Conservation (phyloP, 805 yeast species). For the Isabelozyma rhagii region DNA sequence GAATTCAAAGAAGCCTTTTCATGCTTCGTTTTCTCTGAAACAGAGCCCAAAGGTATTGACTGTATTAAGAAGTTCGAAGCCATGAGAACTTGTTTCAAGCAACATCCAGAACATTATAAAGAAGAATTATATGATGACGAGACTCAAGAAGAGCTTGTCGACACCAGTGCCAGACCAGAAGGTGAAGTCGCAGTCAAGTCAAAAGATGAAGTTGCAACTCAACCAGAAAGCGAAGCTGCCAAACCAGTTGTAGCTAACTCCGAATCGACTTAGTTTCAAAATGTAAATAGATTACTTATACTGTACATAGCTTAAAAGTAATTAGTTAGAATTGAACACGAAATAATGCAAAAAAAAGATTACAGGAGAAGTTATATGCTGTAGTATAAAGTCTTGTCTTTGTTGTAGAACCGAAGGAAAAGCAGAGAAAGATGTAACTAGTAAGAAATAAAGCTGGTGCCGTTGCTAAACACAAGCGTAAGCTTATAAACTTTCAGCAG, state of each 20-base stretch:
- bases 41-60: constrained; percentile 95
- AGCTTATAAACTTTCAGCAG: constrained; percentile 8
- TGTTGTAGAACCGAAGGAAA: no score
- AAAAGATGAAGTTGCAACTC: constrained; percentile 2
- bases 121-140: constrained; percentile 85
- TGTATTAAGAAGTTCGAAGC: constrained; percentile 85
- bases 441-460: no score
- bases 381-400: no score
- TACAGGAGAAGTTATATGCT: no score
- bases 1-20: constrained; percentile 70
- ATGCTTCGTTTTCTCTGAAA: constrained; percentile 90
- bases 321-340: not conserved
- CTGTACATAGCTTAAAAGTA: constrained; percentile 6
- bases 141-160: constrained; percentile 11
- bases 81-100: constrained; percentile 94
- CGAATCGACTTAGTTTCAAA: constrained; percentile 10
- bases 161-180: not conserved
- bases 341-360: not conserved
- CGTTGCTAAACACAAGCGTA: no score
- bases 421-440: no score
- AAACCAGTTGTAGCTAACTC: constrained; percentile 8
- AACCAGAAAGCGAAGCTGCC: constrained; percentile 3
- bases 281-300: constrained; percentile 1
- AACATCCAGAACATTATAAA: constrained; percentile 88
- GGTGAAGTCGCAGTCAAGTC: constrained; percentile 8